phyloP scores from a whole-genome alignment of 78 protist species.

The Cavenderia fasciculata region DNA sequence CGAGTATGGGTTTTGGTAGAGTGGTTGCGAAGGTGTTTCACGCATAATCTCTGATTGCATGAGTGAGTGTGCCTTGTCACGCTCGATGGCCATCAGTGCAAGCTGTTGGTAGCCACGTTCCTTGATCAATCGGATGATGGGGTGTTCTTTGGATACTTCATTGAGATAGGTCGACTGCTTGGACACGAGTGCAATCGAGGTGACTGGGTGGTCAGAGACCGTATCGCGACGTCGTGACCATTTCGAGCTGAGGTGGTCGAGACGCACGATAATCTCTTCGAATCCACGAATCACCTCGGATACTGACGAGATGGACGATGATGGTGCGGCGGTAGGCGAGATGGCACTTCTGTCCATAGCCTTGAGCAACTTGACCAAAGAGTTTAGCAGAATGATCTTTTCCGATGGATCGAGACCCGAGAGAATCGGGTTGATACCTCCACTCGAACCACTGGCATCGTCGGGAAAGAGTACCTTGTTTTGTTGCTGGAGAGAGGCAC shows the following conservation, averaged over 20 bases:
- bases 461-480: background rate
- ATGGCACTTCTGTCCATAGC: slow-evolving; percentile 68
- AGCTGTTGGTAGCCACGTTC: slow-evolving; percentile 19
- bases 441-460: background rate
- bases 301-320: background rate
- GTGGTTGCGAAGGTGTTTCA: background rate
- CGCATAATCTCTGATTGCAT: too few relatives aligned
- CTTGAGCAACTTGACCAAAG: slow-evolving; percentile 34
- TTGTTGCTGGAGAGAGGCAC: background rate
- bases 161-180: slow-evolving; percentile 23
- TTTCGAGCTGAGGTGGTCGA: background rate
- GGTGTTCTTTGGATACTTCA: slow-evolving; percentile 2
- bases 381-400: background rate
- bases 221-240: slow-evolving; percentile 25
- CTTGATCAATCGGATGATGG: background rate
- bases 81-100: background rate
- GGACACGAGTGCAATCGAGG: background rate
- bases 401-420: slow-evolving; percentile 14
- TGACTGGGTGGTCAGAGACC: background rate
- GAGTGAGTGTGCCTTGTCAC: background rate
- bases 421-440: slow-evolving; percentile 66
- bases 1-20: background rate
- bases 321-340: slow-evolving; percentile 29
- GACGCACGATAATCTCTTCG: slow-evolving; percentile 28
- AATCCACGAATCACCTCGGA: slow-evolving; percentile 58